These are phyloP conservation scores for Rhizopogon salebrosus DNA, from an alignment of 768 basidiomycete species.

Conservation along the genomic window DNA sequence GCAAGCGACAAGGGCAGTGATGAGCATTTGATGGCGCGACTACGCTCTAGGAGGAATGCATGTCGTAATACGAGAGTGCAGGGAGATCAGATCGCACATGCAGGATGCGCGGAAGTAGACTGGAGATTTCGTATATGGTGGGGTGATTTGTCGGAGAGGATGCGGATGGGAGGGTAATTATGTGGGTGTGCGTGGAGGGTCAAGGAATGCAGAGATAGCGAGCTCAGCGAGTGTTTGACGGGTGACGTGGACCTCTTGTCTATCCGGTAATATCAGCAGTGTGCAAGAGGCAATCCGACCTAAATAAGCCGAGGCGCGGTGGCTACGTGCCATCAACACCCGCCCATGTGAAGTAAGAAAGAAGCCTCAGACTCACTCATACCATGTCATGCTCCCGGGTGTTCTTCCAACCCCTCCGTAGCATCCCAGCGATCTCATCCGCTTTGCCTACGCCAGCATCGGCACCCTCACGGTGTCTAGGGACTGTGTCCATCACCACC, in stretches of 20 bases:
- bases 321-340: conserved; percentile 42
- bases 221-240: conserved; percentile 77
- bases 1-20: conserved; percentile 89
- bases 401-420: conserved; percentile 84
- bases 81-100: conserved; percentile 76
- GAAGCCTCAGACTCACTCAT: conserved; percentile 37
- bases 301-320: conserved; percentile 85
- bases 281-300: conserved; percentile 89
- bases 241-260: conserved; percentile 68
- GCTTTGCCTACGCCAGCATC: conserved; percentile 71
- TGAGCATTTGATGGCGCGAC: conserved; percentile 89
- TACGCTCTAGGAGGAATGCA: conserved; percentile 76
- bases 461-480: conserved; percentile 77
- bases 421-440: conserved; percentile 78
- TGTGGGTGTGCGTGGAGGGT: conserved; percentile 38
- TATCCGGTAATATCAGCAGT: conserved; percentile 30
- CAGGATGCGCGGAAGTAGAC: conserved; percentile 93
- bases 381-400: conserved; percentile 58
- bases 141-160: conserved; percentile 16
- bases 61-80: conserved; percentile 56
- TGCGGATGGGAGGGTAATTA: conserved; percentile 19
- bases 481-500: conserved; percentile 76
- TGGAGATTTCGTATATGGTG: conserved; percentile 58
- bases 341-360: not conserved
- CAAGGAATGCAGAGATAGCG: conserved; percentile 46